Evolutionary conservation across 164 flowering plant genomes (phyloP).

Genomic region (Umbellularia californica): DNA sequence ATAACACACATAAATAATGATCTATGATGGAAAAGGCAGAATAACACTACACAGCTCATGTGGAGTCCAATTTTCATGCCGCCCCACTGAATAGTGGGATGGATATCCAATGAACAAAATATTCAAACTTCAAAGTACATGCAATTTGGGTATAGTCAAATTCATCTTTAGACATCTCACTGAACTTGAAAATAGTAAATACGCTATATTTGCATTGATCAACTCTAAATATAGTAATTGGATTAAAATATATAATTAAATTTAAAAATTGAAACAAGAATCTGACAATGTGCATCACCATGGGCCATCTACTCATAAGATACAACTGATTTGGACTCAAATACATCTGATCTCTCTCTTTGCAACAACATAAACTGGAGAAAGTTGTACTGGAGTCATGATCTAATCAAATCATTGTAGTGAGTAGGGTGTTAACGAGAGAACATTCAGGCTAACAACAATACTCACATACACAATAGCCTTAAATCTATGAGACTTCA

Average conservation of each 20-base stretch:
- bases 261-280: background rate
- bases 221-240: background rate
- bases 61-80: too few relatives aligned
- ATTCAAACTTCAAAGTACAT: too few relatives aligned
- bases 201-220: background rate
- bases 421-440: background rate
- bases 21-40: too few relatives aligned
- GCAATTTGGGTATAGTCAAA: too few relatives aligned
- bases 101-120: too few relatives aligned
- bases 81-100: too few relatives aligned
- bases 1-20: too few relatives aligned
- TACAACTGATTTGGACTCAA: too few relatives aligned
- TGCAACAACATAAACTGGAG: background rate
- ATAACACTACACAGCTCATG: too few relatives aligned
- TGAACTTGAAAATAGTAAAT: background rate
- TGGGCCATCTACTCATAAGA: background rate
- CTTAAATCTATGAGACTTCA: too few relatives aligned
- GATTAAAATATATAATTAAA: background rate
- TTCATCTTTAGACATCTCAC: background rate
- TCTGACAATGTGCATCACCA: background rate
- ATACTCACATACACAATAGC: too few relatives aligned
- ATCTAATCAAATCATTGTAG: background rate
- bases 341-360: background rate
- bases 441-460: background rate
- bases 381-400: background rate